Base-by-base conservation (phyloP, 805 yeast genomes). In the Wickerhamomyces xylosicus region DNA sequence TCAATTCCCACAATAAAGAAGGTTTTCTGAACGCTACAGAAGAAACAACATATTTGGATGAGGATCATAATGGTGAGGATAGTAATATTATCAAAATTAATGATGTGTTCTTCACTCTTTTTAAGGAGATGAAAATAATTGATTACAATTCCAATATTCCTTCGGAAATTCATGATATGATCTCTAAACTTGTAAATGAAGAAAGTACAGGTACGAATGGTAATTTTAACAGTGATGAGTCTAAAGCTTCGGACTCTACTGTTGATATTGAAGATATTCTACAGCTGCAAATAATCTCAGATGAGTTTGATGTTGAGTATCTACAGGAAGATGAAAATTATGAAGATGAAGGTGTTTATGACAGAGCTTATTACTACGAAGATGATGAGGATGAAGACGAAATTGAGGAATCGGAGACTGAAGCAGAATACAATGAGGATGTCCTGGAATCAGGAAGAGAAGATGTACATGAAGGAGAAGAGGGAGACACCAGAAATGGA, bases 251-350 rank as follows among this genome's bases (percentile, higher is more conserved):
- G 9, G 27, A 17, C 20, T 33, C 36, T 29, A 58, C 64, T 1
- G 59, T 69, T 34, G 69, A 64, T 37, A 59, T 59, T 4, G 65
- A 67, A 3, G 79, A 75, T 42, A 48, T 75, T 8, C 50, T 73
- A 1, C 74, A 75, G 39, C 53, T 77, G 14, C 82, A 77, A 43
- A 37, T 76, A 19, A 58, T 75, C 2, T 77, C 80, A 0, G 74
- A 68, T 37, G 72, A 72, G 11, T 47, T 69, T 13, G 33, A 31
- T 15, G 6, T 16, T 5, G 33, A 31, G 13, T 31, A 16, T 15
- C 13, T 31, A 8, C n/a, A 31, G 8, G 33, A 31, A 5, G 33
- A 17, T 16, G 62, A 57, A 19, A 62, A 54, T 4, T 58, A 48
- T 6, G 58, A 57, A 13, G 64, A 61, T 34, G 67, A 58, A 19